A percentile compares a stretch with the other conserved stretches of the same genome.
Conservation (phyloP, 805 yeast species). For the Candida railenensis region DNA sequence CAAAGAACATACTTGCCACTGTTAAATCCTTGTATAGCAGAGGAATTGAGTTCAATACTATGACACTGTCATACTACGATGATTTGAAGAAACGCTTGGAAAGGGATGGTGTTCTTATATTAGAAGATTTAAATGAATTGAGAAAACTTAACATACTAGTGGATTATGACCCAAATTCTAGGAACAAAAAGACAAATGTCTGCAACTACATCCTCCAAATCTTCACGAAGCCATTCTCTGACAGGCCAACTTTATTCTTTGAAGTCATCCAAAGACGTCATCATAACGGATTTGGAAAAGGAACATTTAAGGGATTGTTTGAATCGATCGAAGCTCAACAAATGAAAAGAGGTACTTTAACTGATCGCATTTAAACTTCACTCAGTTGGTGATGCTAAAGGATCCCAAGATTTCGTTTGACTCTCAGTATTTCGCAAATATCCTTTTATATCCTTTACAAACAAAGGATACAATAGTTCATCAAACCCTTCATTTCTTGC, state of each 20-base stretch:
- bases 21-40: conserved; percentile 53
- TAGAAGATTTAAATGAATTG: conserved; percentile 53
- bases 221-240: conserved; percentile 73
- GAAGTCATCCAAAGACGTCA: conserved; percentile 79
- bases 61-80: conserved; percentile 58
- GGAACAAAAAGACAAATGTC: conserved; percentile 16
- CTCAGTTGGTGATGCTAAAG: background rate
- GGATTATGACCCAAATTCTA: conserved; percentile 65
- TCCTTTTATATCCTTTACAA: conserved; percentile 28
- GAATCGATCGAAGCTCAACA: conserved; percentile 83
- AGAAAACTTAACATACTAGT: conserved; percentile 59
- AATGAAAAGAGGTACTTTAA: conserved; percentile 61
- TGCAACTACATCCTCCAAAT: conserved; percentile 77
- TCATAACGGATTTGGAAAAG: conserved; percentile 87
- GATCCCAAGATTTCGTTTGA: conserved; percentile 15
- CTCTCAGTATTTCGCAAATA: conserved; percentile 26
- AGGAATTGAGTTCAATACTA: conserved; percentile 69
- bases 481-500: conserved; percentile 42
- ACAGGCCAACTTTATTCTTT: conserved; percentile 78
- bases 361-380: conserved; percentile 3
- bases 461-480: conserved; percentile 29
- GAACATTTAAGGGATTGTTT: conserved; percentile 79
- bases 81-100: conserved; percentile 46
- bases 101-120: conserved; percentile 41
- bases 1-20: conserved; percentile 58